Base-by-base conservation (phyloP, 768 basidiomycete genomes). In the Chalciporus sphaerocephalus region DNA sequence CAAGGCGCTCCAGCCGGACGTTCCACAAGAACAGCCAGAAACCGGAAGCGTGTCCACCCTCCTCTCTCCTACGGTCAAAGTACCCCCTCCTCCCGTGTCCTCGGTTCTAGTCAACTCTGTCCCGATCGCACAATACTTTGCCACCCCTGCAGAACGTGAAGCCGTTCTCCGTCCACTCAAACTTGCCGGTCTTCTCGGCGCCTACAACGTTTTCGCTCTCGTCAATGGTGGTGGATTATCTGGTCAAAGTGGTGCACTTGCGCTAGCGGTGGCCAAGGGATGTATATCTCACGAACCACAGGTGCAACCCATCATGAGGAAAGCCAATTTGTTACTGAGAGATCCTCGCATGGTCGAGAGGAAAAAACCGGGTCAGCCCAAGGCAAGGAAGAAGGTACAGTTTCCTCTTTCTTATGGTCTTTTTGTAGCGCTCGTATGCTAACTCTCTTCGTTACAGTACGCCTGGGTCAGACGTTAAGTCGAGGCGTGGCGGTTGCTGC, bases 271-370 rank as follows among this genome's bases (percentile, higher is more conserved):
- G 47, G 76, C 87, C 7, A 85, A 84, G 58, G 89, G 80, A 15
- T 71, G 92, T 20, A 79, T 79, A 4, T 80, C 80, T 9, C 86
- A 88, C 52, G 81, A 79, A 27, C 83, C 87, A 3, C 77, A 78
- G 11, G 70, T 87, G 3, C 78, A 79, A 44, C 64, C 68, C 3
- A 71, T 91, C 34, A 69, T 99, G 54, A 76, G 77, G 59, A 80
- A 79, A 76, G 94, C 89, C 48, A 86, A 91, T 72, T 71, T 94
- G 38, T 68, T 92, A 47, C 81, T 82, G 64, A 83, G 94, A 57
- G 95, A 99, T 74, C 92, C 93, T 37, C 86, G 96, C 67, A 90
- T 95, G 90, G 94, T 96, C 23, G 95, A 99, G 70, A 78, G 95
- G 57, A 99, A 99, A 74, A 99, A 99, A 79, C 90, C 95, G 13